Percentiles rank a stretch among this genome's conserved stretches.
These are phyloP conservation scores for Sarocladium strictum DNA, from an alignment of 2,329 filamentous ascomycete genomes.

Conservation along the genomic window DNA sequence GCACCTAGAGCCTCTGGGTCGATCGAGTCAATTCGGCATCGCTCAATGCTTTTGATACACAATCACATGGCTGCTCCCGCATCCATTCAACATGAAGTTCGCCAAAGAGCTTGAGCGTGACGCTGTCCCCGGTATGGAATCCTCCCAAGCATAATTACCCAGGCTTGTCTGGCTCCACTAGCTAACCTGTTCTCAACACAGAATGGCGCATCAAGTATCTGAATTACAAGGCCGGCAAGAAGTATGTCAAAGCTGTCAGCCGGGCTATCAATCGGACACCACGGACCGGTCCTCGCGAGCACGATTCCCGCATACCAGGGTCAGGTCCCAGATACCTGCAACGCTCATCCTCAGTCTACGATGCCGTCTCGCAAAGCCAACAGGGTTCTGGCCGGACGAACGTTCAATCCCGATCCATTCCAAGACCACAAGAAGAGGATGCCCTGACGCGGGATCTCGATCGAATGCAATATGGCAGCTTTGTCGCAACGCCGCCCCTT, in stretches of 20 bases:
- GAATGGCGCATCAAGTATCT: conserved; percentile 94
- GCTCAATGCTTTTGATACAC: background rate
- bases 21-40: background rate
- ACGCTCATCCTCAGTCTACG: conserved; percentile 1
- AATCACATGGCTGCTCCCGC: background rate
- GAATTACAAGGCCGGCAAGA: conserved; percentile 93
- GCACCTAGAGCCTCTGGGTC: background rate
- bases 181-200: conserved; percentile 20
- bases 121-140: conserved; percentile 65
- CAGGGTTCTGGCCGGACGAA: background rate
- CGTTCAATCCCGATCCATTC: background rate
- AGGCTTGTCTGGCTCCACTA: background rate
- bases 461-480: conserved; percentile 49
- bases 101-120: conserved; percentile 79
- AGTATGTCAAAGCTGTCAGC: conserved; percentile 78
- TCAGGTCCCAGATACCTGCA: conserved; percentile 15
- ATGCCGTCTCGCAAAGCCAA: background rate
- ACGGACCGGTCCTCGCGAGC: background rate
- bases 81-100: conserved; percentile 50
- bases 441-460: conserved; percentile 32
- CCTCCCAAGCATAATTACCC: background rate
- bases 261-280: conserved; percentile 64
- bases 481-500: conserved; percentile 36
- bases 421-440: conserved; percentile 28
- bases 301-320: conserved; percentile 14